Percentiles rank a stretch among this genome's conserved stretches.
phyloP scores from a whole-genome alignment of 306 rosid species.

The Dalbergia cultrata region DNA sequence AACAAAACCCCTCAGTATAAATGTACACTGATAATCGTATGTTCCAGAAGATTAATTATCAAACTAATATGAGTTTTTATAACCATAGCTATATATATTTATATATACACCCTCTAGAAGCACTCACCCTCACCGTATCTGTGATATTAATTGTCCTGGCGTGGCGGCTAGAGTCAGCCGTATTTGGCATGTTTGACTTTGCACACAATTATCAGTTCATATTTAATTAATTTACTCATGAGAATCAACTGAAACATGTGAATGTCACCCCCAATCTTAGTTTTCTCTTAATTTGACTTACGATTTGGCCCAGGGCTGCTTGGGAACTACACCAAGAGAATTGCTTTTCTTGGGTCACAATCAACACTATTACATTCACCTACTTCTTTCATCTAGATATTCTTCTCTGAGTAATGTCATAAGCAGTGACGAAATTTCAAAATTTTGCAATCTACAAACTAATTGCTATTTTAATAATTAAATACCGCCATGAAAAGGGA shows the following conservation, averaged over 20 bases:
- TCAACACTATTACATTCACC: constrained; percentile 31
- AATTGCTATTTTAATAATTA: not conserved
- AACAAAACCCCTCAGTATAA: no score
- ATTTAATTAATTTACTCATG: not conserved
- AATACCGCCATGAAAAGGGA: not conserved
- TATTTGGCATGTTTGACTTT: constrained; percentile 39
- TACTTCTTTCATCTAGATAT: not conserved
- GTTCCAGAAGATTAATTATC: not conserved
- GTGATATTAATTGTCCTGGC: not conserved
- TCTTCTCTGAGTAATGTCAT: constrained; percentile 19
- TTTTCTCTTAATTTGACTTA: not conserved
- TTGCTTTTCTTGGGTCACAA: not conserved
- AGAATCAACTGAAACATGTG: not conserved
- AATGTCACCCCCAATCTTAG: not conserved
- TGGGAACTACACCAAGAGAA: constrained; percentile 16
- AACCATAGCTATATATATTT: not conserved
- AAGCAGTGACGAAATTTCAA: constrained; percentile 39
- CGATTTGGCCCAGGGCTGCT: constrained; percentile 24
- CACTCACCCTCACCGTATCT: not conserved
- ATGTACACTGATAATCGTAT: not conserved
- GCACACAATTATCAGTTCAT: not conserved
- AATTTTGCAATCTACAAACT: not conserved
- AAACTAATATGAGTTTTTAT: not conserved
- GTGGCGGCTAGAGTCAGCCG: constrained; percentile 21
- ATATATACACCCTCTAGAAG: not conserved